These are phyloP conservation scores for Astraeus odoratus DNA, from an alignment of 768 basidiomycete species.

Conservation along the genomic window DNA sequence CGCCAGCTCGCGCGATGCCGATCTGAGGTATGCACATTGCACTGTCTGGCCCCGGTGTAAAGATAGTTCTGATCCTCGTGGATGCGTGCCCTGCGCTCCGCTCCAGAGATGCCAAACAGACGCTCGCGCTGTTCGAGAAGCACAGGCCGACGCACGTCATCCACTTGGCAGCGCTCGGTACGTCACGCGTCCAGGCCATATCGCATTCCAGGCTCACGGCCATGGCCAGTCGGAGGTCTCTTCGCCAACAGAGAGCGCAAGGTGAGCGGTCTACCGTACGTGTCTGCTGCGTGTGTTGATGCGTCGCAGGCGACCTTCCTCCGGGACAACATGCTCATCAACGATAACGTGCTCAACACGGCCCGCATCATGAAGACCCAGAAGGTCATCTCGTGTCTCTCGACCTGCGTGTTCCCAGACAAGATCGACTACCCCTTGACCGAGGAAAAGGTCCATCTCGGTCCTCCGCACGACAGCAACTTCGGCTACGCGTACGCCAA, in stretches of 20 bases:
- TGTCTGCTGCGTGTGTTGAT: conserved; percentile 1
- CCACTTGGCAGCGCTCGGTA: conserved; percentile 89
- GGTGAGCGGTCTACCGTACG: conserved; percentile 30
- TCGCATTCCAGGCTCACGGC: conserved; percentile 5
- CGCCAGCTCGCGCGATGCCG: conserved; percentile 69
- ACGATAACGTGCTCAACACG: conserved; percentile 84
- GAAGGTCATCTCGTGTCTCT: conserved; percentile 92
- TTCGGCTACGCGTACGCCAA: conserved; percentile 97
- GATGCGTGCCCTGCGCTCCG: conserved; percentile 1
- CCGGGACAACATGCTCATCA: conserved; percentile 91
- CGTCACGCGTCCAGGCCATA: conserved; percentile 16
- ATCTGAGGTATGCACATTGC: conserved; percentile 59
- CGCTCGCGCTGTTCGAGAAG: conserved; percentile 74
- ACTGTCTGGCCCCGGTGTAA: neutral
- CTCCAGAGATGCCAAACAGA: conserved; percentile 60
- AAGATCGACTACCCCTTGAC: conserved; percentile 90
- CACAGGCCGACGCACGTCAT: conserved; percentile 95
- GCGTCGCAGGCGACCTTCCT: conserved; percentile 72
- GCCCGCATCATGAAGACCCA: conserved; percentile 55
- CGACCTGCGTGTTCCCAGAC: conserved; percentile 97
- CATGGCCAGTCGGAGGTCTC: conserved; percentile 72
- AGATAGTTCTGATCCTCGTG: neutral
- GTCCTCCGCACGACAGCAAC: conserved; percentile 90
- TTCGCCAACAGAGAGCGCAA: conserved; percentile 97
- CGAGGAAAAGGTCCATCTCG: conserved; percentile 87